These are phyloP conservation scores for Acacia acuminata DNA, from an alignment of 306 rosid species.

Conservation along the genomic window DNA sequence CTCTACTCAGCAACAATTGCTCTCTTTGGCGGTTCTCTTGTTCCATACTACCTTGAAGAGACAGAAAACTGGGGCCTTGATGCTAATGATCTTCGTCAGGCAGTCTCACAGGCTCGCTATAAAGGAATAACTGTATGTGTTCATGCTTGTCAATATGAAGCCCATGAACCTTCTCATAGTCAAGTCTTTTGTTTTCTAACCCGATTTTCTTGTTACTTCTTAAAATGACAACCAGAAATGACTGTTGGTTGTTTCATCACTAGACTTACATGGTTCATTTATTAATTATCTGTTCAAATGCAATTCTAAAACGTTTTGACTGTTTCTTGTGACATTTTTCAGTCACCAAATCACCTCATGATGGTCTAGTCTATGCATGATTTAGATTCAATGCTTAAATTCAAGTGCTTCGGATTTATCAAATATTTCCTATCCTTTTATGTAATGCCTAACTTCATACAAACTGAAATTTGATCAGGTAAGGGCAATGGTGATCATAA, in stretches of 20 bases:
- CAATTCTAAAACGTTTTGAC: slow-evolving; percentile 1
- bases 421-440: slow-evolving; percentile 13
- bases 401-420: slow-evolving; percentile 7
- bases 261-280: slow-evolving; percentile 12
- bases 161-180: slow-evolving; percentile 21
- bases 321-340: slow-evolving; percentile 21
- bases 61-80: slow-evolving; percentile 99
- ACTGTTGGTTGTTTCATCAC: slow-evolving; percentile 11
- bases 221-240: slow-evolving; percentile 25
- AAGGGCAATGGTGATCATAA: slow-evolving; percentile 99
- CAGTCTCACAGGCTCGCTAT: slow-evolving; percentile 73
- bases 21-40: slow-evolving; percentile 88
- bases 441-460: slow-evolving; percentile 31
- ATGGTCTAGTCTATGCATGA: slow-evolving; percentile 16
- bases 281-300: slow-evolving; percentile 1
- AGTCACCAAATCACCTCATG: neutral
- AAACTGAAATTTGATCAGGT: slow-evolving; percentile 56
- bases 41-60: slow-evolving; percentile 98
- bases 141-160: slow-evolving; percentile 23
- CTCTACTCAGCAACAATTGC: slow-evolving; percentile 95
- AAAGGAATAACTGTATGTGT: slow-evolving; percentile 76
- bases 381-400: neutral
- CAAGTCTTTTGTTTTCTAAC: slow-evolving; percentile 14
- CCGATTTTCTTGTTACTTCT: slow-evolving; percentile 16
- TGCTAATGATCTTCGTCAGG: slow-evolving; percentile 64